Conservation (phyloP, 192 early-diverging fungal genomes). For the Globomyces pollinis-pini region DNA sequence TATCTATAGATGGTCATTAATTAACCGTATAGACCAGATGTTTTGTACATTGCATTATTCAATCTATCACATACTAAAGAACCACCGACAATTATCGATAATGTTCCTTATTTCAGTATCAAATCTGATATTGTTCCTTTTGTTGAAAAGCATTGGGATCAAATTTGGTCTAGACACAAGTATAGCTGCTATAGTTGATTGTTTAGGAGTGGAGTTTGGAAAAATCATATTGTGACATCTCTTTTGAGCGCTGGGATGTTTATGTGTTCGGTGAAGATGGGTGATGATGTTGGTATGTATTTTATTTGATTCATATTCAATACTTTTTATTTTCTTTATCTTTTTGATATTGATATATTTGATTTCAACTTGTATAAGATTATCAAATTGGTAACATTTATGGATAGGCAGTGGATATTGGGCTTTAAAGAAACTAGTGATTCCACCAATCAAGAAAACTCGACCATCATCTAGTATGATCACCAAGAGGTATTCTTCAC, state of each 20-base stretch:
- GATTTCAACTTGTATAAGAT: too few relatives aligned
- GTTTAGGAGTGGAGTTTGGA: constrained; percentile 51
- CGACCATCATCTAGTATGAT: neutral
- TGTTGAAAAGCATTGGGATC: constrained; percentile 58
- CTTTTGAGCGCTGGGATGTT: too few relatives aligned
- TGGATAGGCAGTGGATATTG: too few relatives aligned
- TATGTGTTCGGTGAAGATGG: too few relatives aligned
- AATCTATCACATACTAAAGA: constrained; percentile 46
- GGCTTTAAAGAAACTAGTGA: too few relatives aligned
- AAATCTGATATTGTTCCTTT: constrained; percentile 58
- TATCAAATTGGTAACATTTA: too few relatives aligned
- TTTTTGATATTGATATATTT: too few relatives aligned
- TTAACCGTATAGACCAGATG: constrained; percentile 37
- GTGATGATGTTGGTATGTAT: too few relatives aligned
- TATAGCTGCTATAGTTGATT: too few relatives aligned
- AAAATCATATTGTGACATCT: constrained; percentile 50
- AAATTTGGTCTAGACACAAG: constrained; percentile 66
- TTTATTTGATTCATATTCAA: too few relatives aligned
- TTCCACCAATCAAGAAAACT: constrained; percentile 13
- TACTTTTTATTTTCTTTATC: too few relatives aligned
- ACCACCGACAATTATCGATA: constrained; percentile 16
- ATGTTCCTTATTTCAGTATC: constrained; percentile 14
- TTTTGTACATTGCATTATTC: constrained; percentile 59
- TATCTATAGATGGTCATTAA: neutral
- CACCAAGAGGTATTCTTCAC: neutral